Evolutionary conservation across 169 alveolate genomes (phyloP).

Genomic region (Perkinsus chesapeaki): DNA sequence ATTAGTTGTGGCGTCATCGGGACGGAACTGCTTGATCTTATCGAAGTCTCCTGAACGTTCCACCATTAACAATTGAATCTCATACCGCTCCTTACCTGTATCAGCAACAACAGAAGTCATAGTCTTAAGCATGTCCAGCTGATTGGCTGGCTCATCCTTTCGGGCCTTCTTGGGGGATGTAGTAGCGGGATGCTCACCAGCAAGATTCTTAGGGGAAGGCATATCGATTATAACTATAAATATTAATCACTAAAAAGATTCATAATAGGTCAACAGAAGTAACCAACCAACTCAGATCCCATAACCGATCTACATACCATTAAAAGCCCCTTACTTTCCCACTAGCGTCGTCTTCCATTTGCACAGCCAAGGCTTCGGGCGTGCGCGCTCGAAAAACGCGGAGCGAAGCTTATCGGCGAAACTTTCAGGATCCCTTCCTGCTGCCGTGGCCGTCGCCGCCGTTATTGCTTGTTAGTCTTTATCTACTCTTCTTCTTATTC

Average conservation of each 20-base stretch:
- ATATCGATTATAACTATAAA: background rate
- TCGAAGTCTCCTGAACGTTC: constrained; percentile 52
- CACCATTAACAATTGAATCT: background rate
- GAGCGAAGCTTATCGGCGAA: background rate
- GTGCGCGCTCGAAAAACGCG: background rate
- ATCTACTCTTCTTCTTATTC: background rate
- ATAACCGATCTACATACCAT: background rate
- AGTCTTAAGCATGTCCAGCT: constrained; percentile 12
- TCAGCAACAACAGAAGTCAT: constrained; percentile 65
- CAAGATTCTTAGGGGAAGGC: constrained; percentile 1
- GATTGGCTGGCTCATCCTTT: background rate
- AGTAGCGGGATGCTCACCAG: background rate
- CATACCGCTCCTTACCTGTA: constrained; percentile 31
- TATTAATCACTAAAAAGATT: background rate
- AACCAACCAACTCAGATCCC: background rate
- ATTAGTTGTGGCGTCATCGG: constrained; percentile 76
- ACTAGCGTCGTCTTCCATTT: background rate
- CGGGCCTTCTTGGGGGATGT: background rate
- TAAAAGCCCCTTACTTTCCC: background rate
- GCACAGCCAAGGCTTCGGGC: background rate
- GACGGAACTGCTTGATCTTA: constrained; percentile 43
- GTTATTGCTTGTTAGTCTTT: background rate
- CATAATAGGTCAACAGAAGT: background rate
- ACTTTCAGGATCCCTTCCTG: background rate
- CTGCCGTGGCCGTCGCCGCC: background rate